These are phyloP conservation scores for Colletotrichum gigasporum DNA, from an alignment of 2,329 filamentous ascomycete species.

Conservation along the genomic window DNA sequence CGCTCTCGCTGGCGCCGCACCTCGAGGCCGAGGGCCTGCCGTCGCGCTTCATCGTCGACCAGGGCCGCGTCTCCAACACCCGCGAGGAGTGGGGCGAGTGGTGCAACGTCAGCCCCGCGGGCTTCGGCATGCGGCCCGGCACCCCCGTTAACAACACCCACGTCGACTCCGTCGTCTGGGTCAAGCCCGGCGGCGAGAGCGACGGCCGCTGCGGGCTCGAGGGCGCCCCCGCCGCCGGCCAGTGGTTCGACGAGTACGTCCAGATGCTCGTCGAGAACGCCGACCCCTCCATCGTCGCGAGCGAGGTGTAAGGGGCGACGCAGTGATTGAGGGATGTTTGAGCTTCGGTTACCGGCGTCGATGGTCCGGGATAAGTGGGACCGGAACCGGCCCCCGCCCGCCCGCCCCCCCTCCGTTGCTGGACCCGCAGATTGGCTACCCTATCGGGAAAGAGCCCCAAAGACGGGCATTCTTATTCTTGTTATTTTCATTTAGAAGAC, in stretches of 20 bases:
- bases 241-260: constrained; percentile 53
- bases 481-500: no score
- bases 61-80: constrained; percentile 51
- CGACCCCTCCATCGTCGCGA: constrained; percentile 33
- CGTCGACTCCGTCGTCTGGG: constrained; percentile 54
- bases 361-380: no score
- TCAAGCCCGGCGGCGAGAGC: constrained; percentile 55
- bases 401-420: no score
- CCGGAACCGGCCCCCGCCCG: no score
- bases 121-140: constrained; percentile 48
- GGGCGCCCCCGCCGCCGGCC: constrained; percentile 48
- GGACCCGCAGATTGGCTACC: no score
- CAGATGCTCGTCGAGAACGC: constrained; percentile 52
- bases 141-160: constrained; percentile 46
- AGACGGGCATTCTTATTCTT: no score
- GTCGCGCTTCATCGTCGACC: constrained; percentile 55
- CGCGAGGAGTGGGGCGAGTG: constrained; percentile 52
- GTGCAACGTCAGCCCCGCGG: constrained; percentile 53
- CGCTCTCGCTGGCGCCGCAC: constrained; percentile 45
- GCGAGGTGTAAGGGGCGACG: neutral
- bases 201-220: constrained; percentile 50
- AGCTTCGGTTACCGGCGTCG: neutral
- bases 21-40: constrained; percentile 51
- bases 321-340: neutral
- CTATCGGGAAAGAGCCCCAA: no score